Percentiles rank a stretch among this genome's conserved stretches.
Evolutionary conservation across 129 eudicot genomes (phyloP).

Genomic region (Lactuca saligna): DNA sequence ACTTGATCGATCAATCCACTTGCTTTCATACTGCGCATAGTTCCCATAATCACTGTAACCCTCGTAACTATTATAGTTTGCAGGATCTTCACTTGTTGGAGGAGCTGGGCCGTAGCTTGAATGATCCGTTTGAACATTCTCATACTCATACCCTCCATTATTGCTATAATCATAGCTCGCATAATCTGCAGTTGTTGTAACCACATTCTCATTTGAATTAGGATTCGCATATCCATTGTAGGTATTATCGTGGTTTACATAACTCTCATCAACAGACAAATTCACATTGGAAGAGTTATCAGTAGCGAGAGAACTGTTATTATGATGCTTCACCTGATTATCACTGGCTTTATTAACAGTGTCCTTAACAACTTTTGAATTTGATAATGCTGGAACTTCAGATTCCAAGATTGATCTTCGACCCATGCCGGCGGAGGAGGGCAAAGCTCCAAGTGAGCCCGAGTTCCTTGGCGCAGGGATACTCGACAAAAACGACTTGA

Average conservation of each 20-base stretch:
- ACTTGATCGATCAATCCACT: conserved; percentile 54
- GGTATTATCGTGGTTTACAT: conserved; percentile 4
- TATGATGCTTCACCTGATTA: conserved; percentile 21
- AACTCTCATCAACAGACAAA: background rate
- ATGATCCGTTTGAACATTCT: conserved; percentile 32
- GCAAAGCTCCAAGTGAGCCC: conserved; percentile 49
- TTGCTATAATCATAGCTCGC: conserved; percentile 38
- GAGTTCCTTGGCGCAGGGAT: conserved; percentile 79
- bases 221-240: conserved; percentile 12
- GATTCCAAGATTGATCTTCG: conserved; percentile 60
- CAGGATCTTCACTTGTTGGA: conserved; percentile 32
- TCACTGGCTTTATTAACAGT: background rate
- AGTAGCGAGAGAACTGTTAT: background rate
- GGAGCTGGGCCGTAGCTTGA: conserved; percentile 38
- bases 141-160: conserved; percentile 39
- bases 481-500: conserved; percentile 62
- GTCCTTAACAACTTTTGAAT: conserved; percentile 18
- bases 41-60: conserved; percentile 42
- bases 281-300: conserved; percentile 18
- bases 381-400: conserved; percentile 29
- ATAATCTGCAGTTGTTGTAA: conserved; percentile 28
- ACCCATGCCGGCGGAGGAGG: conserved; percentile 50
- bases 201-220: conserved; percentile 15
- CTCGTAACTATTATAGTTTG: conserved; percentile 25
- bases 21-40: conserved; percentile 54